These are phyloP conservation scores for Dactylellina sp. DNA, from an alignment of 2,329 filamentous ascomycete genomes.

Conservation along the genomic window DNA sequence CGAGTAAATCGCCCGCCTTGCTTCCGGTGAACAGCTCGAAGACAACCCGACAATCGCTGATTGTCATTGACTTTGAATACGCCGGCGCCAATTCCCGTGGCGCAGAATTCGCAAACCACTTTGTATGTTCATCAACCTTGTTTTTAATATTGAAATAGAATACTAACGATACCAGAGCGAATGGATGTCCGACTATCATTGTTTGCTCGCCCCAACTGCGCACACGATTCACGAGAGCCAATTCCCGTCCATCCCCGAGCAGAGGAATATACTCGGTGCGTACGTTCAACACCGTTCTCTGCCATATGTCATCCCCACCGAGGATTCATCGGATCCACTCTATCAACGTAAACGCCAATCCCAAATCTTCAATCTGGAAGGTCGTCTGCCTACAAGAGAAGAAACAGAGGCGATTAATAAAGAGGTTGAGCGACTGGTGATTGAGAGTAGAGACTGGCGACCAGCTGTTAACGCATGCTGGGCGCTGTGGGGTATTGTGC, in stretches of 20 bases:
- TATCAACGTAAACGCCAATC: constrained; percentile 60
- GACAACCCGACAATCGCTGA: constrained; percentile 59
- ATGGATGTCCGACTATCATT: constrained; percentile 98
- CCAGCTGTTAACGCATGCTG: constrained; percentile 88
- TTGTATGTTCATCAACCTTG: constrained; percentile 69
- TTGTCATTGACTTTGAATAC: constrained; percentile 99
- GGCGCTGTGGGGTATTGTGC: constrained; percentile 96
- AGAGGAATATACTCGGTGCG: constrained; percentile 83
- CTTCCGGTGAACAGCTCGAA: constrained; percentile 68
- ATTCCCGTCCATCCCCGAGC: constrained; percentile 85
- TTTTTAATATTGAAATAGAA: background rate
- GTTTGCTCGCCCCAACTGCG: constrained; percentile 72
- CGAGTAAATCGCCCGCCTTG: constrained; percentile 41
- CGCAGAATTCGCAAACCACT: constrained; percentile 96
- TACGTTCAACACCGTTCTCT: constrained; percentile 82
- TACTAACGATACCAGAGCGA: constrained; percentile 70
- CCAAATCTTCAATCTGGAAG: constrained; percentile 82
- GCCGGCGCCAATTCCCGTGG: constrained; percentile 87
- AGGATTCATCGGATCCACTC: constrained; percentile 60
- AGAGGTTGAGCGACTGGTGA: constrained; percentile 77
- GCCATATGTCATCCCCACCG: constrained; percentile 66
- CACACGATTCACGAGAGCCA: constrained; percentile 71
- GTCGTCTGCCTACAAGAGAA: constrained; percentile 69
- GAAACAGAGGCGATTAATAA: constrained; percentile 75
- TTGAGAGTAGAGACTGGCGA: constrained; percentile 86